Evolutionary conservation across 2,329 filamentous ascomycete species (phyloP).

Genomic region (Cytospora mali): DNA sequence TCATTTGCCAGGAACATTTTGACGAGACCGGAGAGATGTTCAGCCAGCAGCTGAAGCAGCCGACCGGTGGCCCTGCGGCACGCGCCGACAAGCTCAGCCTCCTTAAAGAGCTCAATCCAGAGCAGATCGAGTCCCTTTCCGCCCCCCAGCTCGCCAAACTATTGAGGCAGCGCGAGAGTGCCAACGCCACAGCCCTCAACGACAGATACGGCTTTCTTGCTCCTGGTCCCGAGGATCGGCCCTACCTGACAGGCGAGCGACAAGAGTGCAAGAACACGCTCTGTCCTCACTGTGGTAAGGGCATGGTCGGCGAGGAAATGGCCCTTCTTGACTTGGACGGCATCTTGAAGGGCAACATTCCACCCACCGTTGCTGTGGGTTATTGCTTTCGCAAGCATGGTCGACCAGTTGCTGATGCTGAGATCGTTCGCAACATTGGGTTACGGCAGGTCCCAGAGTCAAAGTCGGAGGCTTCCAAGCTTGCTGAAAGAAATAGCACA

Average conservation of each 20-base stretch:
- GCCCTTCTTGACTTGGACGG: constrained; percentile 53
- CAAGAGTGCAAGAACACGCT: constrained; percentile 54
- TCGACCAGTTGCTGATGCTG: constrained; percentile 48
- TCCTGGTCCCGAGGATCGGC: constrained; percentile 4
- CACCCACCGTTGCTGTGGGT: constrained; percentile 51
- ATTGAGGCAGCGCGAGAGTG: constrained; percentile 51
- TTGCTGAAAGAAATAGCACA: background rate
- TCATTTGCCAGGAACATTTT: constrained; percentile 34
- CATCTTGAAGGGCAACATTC: constrained; percentile 52
- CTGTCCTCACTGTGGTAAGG: constrained; percentile 53
- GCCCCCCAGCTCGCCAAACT: constrained; percentile 51
- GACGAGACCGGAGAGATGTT: constrained; percentile 41
- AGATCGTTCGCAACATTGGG: constrained; percentile 45
- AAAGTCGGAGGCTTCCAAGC: constrained; percentile 1
- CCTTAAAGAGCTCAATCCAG: constrained; percentile 46
- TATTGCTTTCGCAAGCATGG: constrained; percentile 54
- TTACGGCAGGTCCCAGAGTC: constrained; percentile 17
- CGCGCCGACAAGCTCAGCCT: constrained; percentile 48
- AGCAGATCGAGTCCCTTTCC: constrained; percentile 48
- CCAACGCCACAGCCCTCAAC: constrained; percentile 28
- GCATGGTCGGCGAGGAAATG: constrained; percentile 42
- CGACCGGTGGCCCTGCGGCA: constrained; percentile 44
- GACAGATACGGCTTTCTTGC: constrained; percentile 13
- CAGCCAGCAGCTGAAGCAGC: constrained; percentile 38
- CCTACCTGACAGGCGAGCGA: constrained; percentile 28